Base-by-base conservation (phyloP, 805 yeast genomes). In the Candida berthetii region DNA sequence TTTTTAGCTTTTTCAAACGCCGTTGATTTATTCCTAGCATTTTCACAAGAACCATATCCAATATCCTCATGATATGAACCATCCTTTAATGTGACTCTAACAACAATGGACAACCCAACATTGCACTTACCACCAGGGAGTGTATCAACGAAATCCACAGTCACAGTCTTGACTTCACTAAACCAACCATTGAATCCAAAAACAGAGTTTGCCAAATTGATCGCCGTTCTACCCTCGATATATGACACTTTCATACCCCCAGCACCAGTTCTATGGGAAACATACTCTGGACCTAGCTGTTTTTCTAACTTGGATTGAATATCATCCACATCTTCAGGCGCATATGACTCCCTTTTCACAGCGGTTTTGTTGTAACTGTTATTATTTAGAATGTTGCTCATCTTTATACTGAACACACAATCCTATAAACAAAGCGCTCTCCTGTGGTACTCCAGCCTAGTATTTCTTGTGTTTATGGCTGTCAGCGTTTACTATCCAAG, bases 181-280 rank as follows among this genome's bases (percentile, higher is more conserved):
- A 72, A 69, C 95, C 95, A 85, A 1, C 93, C 93, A 54, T 84
- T 80, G 51, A 82, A 85, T 0, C 95, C 95, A 69, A 85, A 85
- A 3, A 85, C 79, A 50, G 81, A 83, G 53, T 85, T 85, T 13
- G 95, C 95, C 37, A 85, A 60, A 53, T 82, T 82, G 31, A 85
- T 72, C 2, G 86, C 91, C 55, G 78, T 82, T 89, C 91, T 85
- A 1, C 95, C 95, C 60, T 85, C 93, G 33, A 85, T 71, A 52
- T 85, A 85, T 2, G 84, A 78, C 4, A 85, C 85, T 41, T 74
- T 69, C 36, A 69, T 71, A 13, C 84, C 81, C 3, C 87, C 88
- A 29, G 82, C 87, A 3, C 89, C 90, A 7, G 88, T 80, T 37
- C 95, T 67, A 33, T 77, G 78, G 22, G 89, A 80, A 18, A 85